Percentiles rank a stretch among this genome's conserved stretches.
Conservation (phyloP, 2,329 filamentous ascomycete genomes). For the Emericellopsis cladophorae region DNA sequence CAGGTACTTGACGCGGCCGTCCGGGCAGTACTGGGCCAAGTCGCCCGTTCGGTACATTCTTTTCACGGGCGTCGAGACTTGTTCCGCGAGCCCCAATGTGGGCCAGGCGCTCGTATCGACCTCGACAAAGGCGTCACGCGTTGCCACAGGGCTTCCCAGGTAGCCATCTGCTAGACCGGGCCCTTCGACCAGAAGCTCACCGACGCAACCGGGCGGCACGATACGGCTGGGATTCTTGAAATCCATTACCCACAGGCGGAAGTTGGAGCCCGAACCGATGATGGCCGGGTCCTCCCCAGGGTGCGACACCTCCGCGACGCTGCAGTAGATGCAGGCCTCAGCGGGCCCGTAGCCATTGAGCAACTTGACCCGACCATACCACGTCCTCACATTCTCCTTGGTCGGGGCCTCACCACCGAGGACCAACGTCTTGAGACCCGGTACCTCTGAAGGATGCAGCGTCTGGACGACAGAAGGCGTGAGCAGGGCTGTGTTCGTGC, state of each 20-base stretch:
- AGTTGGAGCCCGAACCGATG: conserved; percentile 4
- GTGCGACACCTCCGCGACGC: conserved; percentile 14
- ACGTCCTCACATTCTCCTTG: conserved; percentile 9
- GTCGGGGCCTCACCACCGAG: conserved; percentile 13
- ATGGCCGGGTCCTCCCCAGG: background rate
- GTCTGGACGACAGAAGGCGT: conserved; percentile 4
- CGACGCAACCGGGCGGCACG: background rate
- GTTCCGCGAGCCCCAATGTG: conserved; percentile 3
- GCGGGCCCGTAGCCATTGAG: conserved; percentile 13
- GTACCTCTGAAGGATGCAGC: background rate
- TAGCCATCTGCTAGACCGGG: no score
- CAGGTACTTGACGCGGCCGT: conserved; percentile 21
- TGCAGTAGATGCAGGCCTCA: conserved; percentile 13
- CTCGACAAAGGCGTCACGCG: background rate
- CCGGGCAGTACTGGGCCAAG: conserved; percentile 21
- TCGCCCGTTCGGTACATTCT: conserved; percentile 30
- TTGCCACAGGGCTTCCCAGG: no score
- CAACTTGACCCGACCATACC: conserved; percentile 1
- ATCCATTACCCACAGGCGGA: conserved; percentile 23
- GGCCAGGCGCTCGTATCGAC: conserved; percentile 4
- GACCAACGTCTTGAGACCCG: background rate
- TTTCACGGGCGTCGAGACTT: background rate
- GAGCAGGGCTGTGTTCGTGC: conserved; percentile 7
- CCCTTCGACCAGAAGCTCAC: background rate
- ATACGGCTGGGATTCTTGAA: conserved; percentile 9